Percentiles rank a stretch among this genome's conserved stretches.
phyloP scores from a whole-genome alignment of 2,329 filamentous ascomycete genomes.

The Hymenoscyphus albidus region DNA sequence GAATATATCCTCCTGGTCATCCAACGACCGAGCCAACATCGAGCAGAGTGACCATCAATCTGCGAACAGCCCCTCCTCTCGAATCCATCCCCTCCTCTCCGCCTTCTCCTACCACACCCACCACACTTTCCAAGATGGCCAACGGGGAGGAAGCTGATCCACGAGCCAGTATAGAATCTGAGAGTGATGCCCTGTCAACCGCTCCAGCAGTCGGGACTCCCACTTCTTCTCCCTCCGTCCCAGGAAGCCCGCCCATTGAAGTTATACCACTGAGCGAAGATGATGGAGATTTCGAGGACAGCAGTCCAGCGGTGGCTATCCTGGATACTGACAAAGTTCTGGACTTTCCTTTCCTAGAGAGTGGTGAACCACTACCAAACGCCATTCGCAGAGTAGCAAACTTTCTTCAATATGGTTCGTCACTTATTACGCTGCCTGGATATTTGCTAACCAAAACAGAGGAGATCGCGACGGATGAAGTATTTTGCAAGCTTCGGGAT shows the following conservation, averaged over 20 bases:
- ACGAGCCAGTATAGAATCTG: constrained; percentile 31
- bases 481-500: constrained; percentile 42
- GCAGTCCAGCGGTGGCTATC: constrained; percentile 30
- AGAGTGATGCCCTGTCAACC: constrained; percentile 32
- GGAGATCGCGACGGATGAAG: constrained; percentile 41
- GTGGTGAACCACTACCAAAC: constrained; percentile 20
- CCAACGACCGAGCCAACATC: constrained; percentile 44
- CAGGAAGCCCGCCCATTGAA: constrained; percentile 33
- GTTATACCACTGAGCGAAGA: constrained; percentile 28
- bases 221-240: constrained; percentile 31
- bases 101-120: constrained; percentile 36
- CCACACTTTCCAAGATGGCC: constrained; percentile 32
- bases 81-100: constrained; percentile 44
- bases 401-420: constrained; percentile 39
- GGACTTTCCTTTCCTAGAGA: constrained; percentile 43
- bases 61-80: constrained; percentile 46
- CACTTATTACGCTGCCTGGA: constrained; percentile 10
- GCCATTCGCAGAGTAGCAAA: constrained; percentile 30
- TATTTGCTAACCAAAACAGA: constrained; percentile 37
- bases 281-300: constrained; percentile 26
- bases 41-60: constrained; percentile 58
- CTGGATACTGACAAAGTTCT: constrained; percentile 41
- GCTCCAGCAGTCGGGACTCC: constrained; percentile 31
- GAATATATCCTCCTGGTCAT: constrained; percentile 32
- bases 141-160: constrained; percentile 20